Conservation (phyloP, 148 eudicot species). For the Rhododendron vialii region DNA sequence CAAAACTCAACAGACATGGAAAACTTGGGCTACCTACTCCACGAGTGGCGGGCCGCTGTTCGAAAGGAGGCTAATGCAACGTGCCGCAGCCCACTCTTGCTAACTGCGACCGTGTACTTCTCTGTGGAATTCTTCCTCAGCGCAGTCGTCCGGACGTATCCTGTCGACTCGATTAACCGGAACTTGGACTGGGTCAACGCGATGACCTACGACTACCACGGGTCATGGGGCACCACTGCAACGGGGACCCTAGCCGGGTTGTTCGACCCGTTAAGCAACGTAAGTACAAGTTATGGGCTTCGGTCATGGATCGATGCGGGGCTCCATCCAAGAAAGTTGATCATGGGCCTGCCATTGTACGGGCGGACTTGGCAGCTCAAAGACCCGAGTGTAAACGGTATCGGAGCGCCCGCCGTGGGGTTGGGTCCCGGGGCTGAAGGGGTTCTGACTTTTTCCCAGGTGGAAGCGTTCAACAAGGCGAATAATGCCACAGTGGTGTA, state of each 20-base stretch:
- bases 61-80: slow-evolving; percentile 27
- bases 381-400: slow-evolving; percentile 18
- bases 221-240: slow-evolving; percentile 29
- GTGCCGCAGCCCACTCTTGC: slow-evolving; percentile 25
- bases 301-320: slow-evolving; percentile 41
- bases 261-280: slow-evolving; percentile 29
- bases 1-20: slow-evolving; percentile 31
- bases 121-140: slow-evolving; percentile 19
- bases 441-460: slow-evolving; percentile 13
- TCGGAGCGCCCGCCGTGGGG: slow-evolving; percentile 39
- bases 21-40: slow-evolving; percentile 20
- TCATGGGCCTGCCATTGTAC: slow-evolving; percentile 57
- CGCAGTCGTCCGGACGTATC: slow-evolving; percentile 16
- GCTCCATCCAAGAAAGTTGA: slow-evolving; percentile 26
- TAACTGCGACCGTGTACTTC: slow-evolving; percentile 43
- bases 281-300: slow-evolving; percentile 46
- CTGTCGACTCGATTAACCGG: slow-evolving; percentile 20
- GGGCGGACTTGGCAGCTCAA: slow-evolving; percentile 49
- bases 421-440: slow-evolving; percentile 36
- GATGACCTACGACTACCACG: slow-evolving; percentile 45
- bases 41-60: slow-evolving; percentile 43
- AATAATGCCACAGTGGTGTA: slow-evolving; percentile 35
- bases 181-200: slow-evolving; percentile 49
- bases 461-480: slow-evolving; percentile 25
- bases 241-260: slow-evolving; percentile 40